Evolutionary conservation across 1,284 basidiomycete genomes (phyloP), one percentile per base, ranked within the genome.

Genomic region (Leccinum discolor): DNA sequence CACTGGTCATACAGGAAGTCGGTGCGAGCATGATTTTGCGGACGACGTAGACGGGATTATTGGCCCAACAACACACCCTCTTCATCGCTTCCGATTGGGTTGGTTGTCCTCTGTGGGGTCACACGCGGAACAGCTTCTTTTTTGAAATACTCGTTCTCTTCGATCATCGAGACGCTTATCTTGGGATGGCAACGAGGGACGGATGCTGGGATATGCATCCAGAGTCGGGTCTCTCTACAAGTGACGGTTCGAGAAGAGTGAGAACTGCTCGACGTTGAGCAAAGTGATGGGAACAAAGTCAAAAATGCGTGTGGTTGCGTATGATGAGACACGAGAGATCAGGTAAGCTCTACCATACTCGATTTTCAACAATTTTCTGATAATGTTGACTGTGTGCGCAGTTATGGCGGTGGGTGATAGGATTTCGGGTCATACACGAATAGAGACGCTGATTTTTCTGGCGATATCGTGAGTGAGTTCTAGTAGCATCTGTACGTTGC

Each of bases 1-100:
- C 67, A 65, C 8, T 58, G 50, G 11, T 61, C 57, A 7, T 23
- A 8, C 2, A 50, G 67, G 40, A 65, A 68, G 29, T 62, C 1
- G 23, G 42, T 2, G 50, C 10, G n/a, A 61, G 21, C 4, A 54
- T 35, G 14, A 64, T 18, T 42, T 26, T 66, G 1, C 40, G 38
- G 21, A 62, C 47, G 5, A 66, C 47, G 16, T 42, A 62, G 52
- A 14, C 52, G 12, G 60, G 66, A 18, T 67, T 50, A 6, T 44
- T 18, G 3, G 61, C 23, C 66, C 66, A 63, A n/a, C 60, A 32
- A 57, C 5, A 26, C 8, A 57, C 26, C 54, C 54, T 29, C 54
- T 57, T 57, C 56, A 8, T 57, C 56, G 26, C 26, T 57, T 57
- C 23, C 56, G 26, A 57, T 32, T 23, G 14, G 26, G 54, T n/a